Percentiles rank a stretch among this genome's conserved stretches.
Conservation (phyloP, 192 early-diverging fungal species). For the Spinellus fusiger region DNA sequence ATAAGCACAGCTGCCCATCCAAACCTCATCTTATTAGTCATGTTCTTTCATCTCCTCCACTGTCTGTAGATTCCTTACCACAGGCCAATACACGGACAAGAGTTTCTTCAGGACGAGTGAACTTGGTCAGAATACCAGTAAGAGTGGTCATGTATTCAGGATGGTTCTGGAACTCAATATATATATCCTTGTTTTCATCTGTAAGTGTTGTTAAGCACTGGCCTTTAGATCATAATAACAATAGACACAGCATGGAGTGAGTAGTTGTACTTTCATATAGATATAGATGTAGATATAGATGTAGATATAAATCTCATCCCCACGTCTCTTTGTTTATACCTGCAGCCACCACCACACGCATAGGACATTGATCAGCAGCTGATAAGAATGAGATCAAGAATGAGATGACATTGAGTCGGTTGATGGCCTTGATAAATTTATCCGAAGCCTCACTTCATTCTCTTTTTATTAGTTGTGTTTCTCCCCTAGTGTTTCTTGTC, state of each 20-base stretch:
- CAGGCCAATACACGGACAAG: conserved; percentile 65
- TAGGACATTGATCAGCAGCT: conserved; percentile 40
- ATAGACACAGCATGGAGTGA: too few relatives aligned
- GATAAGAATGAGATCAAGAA: conserved; percentile 69
- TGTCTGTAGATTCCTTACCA: conserved; percentile 33
- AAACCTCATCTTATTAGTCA: background rate
- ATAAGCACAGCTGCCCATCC: conserved; percentile 37
- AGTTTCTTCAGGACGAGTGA: conserved; percentile 47
- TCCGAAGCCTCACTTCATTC: conserved; percentile 62
- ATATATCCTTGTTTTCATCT: conserved; percentile 62
- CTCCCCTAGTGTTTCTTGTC: background rate
- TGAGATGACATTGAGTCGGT: conserved; percentile 49
- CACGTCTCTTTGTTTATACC: conserved; percentile 25
- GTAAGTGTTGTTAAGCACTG: conserved; percentile 82
- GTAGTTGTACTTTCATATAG: too few relatives aligned
- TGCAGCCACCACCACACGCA: conserved; percentile 44
- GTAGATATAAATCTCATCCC: background rate
- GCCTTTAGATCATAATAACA: conserved; percentile 35
- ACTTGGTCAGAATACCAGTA: conserved; percentile 39
- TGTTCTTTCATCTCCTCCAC: background rate
- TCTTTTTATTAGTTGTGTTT: background rate
- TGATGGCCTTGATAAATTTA: conserved; percentile 57
- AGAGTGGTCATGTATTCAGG: conserved; percentile 48
- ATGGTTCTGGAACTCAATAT: conserved; percentile 51
- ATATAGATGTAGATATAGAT: too few relatives aligned